A percentile compares a stretch with the other conserved stretches of the same genome.
Conservation (phyloP, 31 red algal species). For the Endocladia muricata region DNA sequence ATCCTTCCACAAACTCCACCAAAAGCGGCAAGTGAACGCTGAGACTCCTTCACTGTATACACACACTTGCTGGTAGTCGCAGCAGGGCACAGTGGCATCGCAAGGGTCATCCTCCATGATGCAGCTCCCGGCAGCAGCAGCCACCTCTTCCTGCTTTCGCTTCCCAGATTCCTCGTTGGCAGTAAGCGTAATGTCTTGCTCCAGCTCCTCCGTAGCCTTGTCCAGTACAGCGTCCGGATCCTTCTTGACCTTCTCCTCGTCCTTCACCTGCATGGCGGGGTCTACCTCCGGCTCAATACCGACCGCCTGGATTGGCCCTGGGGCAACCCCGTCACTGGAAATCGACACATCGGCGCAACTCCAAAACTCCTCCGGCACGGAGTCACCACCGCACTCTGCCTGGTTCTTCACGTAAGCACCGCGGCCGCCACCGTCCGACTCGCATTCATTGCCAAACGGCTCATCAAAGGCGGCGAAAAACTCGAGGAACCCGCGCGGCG, state of each 20-base stretch:
- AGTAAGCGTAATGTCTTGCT: slow-evolving; percentile 20
- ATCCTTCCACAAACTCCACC: slow-evolving; percentile 74
- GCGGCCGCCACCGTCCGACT: slow-evolving; percentile 43
- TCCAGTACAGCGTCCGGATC: slow-evolving; percentile 32
- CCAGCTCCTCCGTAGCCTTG: slow-evolving; percentile 6
- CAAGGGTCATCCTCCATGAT: slow-evolving; percentile 29
- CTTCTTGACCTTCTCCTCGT: slow-evolving; percentile 29
- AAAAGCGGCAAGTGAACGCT: slow-evolving; percentile 63
- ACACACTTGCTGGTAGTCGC: slow-evolving; percentile 41
- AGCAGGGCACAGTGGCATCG: slow-evolving; percentile 31
- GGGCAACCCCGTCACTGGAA: slow-evolving; percentile 6
- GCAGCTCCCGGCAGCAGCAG: slow-evolving; percentile 13
- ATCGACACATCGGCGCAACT: slow-evolving; percentile 64
- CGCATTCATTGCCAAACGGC: slow-evolving; percentile 43
- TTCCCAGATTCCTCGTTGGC: slow-evolving; percentile 27
- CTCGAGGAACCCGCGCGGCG: slow-evolving; percentile 41
- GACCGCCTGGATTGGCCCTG: slow-evolving; percentile 25
- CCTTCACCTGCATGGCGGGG: not conserved
- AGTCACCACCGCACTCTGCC: slow-evolving; percentile 40
- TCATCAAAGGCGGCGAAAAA: slow-evolving; percentile 35
- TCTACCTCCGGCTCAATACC: not conserved
- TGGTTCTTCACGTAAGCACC: slow-evolving; percentile 43
- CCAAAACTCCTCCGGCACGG: slow-evolving; percentile 75
- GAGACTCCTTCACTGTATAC: slow-evolving; percentile 26
- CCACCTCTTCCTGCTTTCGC: slow-evolving; percentile 23